These are phyloP conservation scores for Talaromyces sp. DNA, from an alignment of 2,329 filamentous ascomycete genomes.

Conservation along the genomic window DNA sequence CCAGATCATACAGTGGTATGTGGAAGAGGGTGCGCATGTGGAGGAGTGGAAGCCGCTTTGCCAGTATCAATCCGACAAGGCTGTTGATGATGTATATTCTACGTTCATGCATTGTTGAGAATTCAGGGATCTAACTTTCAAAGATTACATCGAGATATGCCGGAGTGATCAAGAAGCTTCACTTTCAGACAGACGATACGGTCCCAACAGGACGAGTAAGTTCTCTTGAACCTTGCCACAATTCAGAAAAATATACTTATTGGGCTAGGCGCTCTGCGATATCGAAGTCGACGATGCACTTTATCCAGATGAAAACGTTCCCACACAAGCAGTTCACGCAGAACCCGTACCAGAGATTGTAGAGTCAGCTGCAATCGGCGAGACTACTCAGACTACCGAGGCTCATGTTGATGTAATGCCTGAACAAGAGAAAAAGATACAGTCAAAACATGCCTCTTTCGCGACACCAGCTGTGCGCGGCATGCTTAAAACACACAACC, in stretches of 20 bases:
- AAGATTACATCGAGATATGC: conserved; percentile 96
- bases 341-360: conserved; percentile 26
- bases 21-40: conserved; percentile 88
- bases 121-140: conserved; percentile 15
- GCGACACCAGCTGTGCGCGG: conserved; percentile 92
- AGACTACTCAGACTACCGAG: neutral
- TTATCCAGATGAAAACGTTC: conserved; percentile 56
- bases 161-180: conserved; percentile 90
- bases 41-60: conserved; percentile 98
- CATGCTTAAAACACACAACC: conserved; percentile 71
- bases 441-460: conserved; percentile 66
- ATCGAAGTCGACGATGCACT: conserved; percentile 85
- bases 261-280: conserved; percentile 72
- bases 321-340: conserved; percentile 23
- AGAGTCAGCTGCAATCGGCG: conserved; percentile 16
- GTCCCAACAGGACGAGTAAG: conserved; percentile 76
- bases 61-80: conserved; percentile 98
- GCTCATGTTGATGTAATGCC: conserved; percentile 20
- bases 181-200: conserved; percentile 95
- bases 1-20: conserved; percentile 99
- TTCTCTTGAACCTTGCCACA: neutral
- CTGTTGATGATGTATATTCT: conserved; percentile 56
- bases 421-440: conserved; percentile 10
- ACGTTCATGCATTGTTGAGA: neutral
- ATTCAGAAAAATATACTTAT: neutral